A percentile compares a stretch with the other conserved stretches of the same genome.
phyloP scores from a whole-genome alignment of 805 yeast species.

The Tetrapisispora iriomotensis region DNA sequence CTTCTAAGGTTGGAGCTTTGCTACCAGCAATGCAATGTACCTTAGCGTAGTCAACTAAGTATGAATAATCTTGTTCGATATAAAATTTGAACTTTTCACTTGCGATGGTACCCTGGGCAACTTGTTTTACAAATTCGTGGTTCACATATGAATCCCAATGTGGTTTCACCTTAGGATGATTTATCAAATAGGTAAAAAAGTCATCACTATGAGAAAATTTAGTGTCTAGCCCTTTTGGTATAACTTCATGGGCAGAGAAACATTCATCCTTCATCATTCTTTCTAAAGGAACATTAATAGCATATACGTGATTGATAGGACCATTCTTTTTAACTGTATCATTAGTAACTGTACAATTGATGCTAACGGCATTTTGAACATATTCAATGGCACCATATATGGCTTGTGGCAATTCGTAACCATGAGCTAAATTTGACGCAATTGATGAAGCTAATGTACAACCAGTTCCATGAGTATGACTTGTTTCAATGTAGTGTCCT shows the following conservation, averaged over 20 bases:
- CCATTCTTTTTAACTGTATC: constrained; percentile 48
- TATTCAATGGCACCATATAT: constrained; percentile 51
- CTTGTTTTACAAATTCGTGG: constrained; percentile 50
- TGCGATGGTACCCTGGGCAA: constrained; percentile 45
- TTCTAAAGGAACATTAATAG: constrained; percentile 28
- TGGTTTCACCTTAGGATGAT: constrained; percentile 45
- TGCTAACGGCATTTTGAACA: constrained; percentile 54
- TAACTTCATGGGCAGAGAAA: constrained; percentile 19
- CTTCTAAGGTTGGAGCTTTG: constrained; percentile 46
- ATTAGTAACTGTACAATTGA: constrained; percentile 29
- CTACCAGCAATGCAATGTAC: constrained; percentile 56
- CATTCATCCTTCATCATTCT: constrained; percentile 29
- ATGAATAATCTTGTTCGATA: constrained; percentile 52
- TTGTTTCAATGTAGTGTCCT: constrained; percentile 37
- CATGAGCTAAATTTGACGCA: constrained; percentile 62
- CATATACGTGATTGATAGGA: constrained; percentile 61
- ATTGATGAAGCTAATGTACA: constrained; percentile 79
- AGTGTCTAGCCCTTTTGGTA: constrained; percentile 1
- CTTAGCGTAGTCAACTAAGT: constrained; percentile 57
- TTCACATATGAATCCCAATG: constrained; percentile 50
- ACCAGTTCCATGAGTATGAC: constrained; percentile 81
- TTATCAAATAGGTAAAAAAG: constrained; percentile 41
- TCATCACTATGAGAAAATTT: constrained; percentile 5
- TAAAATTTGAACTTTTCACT: constrained; percentile 43
- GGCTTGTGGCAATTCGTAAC: constrained; percentile 37